phyloP scores from a whole-genome alignment of 208 protist genomes.

The Trypanosoma brucei region DNA sequence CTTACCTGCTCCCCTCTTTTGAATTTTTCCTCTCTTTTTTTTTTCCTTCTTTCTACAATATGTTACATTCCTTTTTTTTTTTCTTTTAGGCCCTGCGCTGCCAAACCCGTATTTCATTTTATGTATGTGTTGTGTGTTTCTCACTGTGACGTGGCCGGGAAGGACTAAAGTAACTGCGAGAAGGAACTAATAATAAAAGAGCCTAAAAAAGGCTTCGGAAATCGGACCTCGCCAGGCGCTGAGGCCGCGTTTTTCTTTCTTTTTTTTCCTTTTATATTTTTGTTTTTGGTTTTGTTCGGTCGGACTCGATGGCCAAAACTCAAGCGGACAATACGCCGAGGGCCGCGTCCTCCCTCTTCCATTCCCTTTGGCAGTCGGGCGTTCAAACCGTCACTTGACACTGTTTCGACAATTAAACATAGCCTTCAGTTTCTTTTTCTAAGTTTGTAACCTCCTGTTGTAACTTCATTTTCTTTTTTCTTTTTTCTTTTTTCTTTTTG shows the following conservation, averaged over 20 bases:
- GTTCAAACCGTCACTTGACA: too few relatives aligned
- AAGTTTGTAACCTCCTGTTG: conserved; percentile 14
- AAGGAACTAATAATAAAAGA: too few relatives aligned
- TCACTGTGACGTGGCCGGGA: neutral
- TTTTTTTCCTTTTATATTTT: neutral
- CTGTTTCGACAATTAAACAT: too few relatives aligned
- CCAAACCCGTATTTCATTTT: too few relatives aligned
- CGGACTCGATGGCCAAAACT: too few relatives aligned
- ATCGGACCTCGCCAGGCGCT: neutral
- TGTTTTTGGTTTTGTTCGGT: too few relatives aligned
- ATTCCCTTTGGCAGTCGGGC: too few relatives aligned
- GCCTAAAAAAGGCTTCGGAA: too few relatives aligned
- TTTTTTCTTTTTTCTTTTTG: conserved; percentile 2
- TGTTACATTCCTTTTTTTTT: conserved; percentile 4
- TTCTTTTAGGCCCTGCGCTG: neutral
- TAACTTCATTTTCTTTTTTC: conserved; percentile 16
- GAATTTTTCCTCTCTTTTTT: conserved; percentile 4
- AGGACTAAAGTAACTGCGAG: too few relatives aligned
- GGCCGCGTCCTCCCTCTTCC: too few relatives aligned
- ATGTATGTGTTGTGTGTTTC: neutral
- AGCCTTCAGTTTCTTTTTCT: conserved; percentile 5
- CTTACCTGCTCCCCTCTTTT: neutral
- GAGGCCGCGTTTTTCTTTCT: conserved; percentile 6
- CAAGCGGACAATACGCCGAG: too few relatives aligned
- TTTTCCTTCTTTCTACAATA: neutral